These are phyloP conservation scores for Jamesozyma rosinii DNA, from an alignment of 805 yeast species.

Conservation along the genomic window DNA sequence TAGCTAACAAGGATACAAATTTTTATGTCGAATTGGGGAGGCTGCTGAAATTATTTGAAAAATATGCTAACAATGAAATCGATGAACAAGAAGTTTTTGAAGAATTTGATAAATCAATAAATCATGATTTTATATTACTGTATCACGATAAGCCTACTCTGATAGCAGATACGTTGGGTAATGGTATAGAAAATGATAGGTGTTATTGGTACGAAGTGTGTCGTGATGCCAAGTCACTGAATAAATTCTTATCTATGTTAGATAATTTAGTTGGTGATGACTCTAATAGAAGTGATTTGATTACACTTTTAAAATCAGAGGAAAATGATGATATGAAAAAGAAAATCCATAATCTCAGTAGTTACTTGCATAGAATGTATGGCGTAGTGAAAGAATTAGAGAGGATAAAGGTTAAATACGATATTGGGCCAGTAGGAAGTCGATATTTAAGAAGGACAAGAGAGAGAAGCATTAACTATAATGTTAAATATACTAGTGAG, in stretches of 20 bases:
- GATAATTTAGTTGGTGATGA: constrained; percentile 5
- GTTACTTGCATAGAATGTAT: constrained; percentile 15
- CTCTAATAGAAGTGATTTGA: constrained; percentile 1
- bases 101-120: constrained; percentile 17
- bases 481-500: constrained; percentile 4
- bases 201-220: constrained; percentile 28
- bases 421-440: constrained; percentile 5
- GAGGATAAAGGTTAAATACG: constrained; percentile 31
- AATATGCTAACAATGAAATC: constrained; percentile 18
- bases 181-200: constrained; percentile 4
- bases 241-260: constrained; percentile 17
- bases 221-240: constrained; percentile 17
- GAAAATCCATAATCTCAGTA: constrained; percentile 13
- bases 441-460: constrained; percentile 11
- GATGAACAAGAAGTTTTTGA: constrained; percentile 18
- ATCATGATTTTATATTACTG: constrained; percentile 20
- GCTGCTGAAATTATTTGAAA: constrained; percentile 13
- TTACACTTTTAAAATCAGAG: constrained; percentile 14
- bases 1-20: not conserved
- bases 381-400: constrained; percentile 54
- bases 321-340: constrained; percentile 19
- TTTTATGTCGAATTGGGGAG: constrained; percentile 13
- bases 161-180: constrained; percentile 14
- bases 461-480: constrained; percentile 1
- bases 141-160: constrained; percentile 22